Evolutionary conservation across 176 grass and related monocot genomes (phyloP), one percentile per base, ranked within the genome.

Genomic region (Rhynchospora tenuis): DNA sequence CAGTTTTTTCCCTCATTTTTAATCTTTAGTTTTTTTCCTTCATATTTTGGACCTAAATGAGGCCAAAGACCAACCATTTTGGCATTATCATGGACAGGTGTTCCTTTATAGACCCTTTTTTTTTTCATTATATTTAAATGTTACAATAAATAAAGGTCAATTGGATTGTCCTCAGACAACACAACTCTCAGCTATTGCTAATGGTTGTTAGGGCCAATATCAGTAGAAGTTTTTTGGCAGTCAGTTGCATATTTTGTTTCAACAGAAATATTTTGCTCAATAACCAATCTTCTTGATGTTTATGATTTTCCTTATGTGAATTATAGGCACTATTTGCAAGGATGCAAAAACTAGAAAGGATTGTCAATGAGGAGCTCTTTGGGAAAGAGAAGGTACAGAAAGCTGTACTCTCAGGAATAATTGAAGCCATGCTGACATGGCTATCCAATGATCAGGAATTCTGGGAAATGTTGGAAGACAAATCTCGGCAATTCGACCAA

Each of bases 341-440:
- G 65, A 88, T 98, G 82, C 92, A 93, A 58, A 92, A 94, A 87
- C 83, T 98, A 79, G 84, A 87, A 74, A 98, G 90, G 85, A 77
- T 94, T 23, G 89, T 85, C 5, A 84, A 91, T 85, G 92, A 98
- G 78, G 89, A 91, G 67, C 58, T 98, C 16, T 28, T 88, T 24
- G 95, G 92, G 55, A 98, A 92, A 86, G 92, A 93, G 84, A 94
- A 93, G 86, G 78, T 89, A 82, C 95, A 93, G 27, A 98, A 98
- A 82, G 66, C 89, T 28, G 70, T 98, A 64, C 90, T 98, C 19
- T 98, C 92, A 26, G 87, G 95, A 72, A 83, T 94, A 82, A 88
- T 89, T 75, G 92, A 98, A 88, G 94, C 95, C 0, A 86, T 94
- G 56, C 78, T 93, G 85, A 98, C 94, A 79, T 98, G 95, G 95